A percentile compares a stretch with the other conserved stretches of the same genome.
Evolutionary conservation across 1,139 yeast genomes (phyloP).

Genomic region (Candida mesenterica): DNA sequence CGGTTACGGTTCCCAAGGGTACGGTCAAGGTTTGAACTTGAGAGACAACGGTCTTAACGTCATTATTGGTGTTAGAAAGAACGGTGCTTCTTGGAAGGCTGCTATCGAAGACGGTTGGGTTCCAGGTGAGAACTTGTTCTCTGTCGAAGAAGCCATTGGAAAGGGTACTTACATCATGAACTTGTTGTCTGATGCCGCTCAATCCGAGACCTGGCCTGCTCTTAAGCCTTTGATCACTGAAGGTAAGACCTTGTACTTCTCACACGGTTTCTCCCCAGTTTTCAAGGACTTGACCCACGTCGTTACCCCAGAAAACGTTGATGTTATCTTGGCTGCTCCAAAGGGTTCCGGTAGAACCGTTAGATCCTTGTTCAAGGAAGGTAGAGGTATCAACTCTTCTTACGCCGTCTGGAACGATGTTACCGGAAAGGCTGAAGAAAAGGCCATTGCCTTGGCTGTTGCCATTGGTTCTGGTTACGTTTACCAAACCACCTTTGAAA

Average conservation of each 20-base stretch:
- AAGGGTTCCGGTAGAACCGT: conserved; percentile 99
- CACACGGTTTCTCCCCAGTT: conserved; percentile 99
- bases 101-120: conserved; percentile 99
- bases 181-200: conserved; percentile 98
- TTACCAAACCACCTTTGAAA: conserved; percentile 98
- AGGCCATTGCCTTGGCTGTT: conserved; percentile 97
- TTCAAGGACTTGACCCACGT: conserved; percentile 97
- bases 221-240: conserved; percentile 90
- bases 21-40: conserved; percentile 98
- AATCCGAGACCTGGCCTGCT: conserved; percentile 93
- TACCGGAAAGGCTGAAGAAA: conserved; percentile 98
- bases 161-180: conserved; percentile 96
- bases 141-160: conserved; percentile 86
- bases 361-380: conserved; percentile 98
- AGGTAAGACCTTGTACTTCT: conserved; percentile 97
- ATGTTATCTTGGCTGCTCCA: conserved; percentile 98
- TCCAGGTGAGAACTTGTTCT: conserved; percentile 97
- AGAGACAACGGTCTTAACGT: conserved; percentile 98
- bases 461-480: conserved; percentile 99
- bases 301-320: conserved; percentile 91
- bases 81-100: conserved; percentile 99
- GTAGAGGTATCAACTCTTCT: conserved; percentile 99
- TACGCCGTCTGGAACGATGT: conserved; percentile 99
- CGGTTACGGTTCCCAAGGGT: conserved; percentile 99
- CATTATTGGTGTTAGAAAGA: conserved; percentile 95